Evolutionary conservation across 352 stramenopile species (phyloP).

Genomic region (Pythium insidiosum): DNA sequence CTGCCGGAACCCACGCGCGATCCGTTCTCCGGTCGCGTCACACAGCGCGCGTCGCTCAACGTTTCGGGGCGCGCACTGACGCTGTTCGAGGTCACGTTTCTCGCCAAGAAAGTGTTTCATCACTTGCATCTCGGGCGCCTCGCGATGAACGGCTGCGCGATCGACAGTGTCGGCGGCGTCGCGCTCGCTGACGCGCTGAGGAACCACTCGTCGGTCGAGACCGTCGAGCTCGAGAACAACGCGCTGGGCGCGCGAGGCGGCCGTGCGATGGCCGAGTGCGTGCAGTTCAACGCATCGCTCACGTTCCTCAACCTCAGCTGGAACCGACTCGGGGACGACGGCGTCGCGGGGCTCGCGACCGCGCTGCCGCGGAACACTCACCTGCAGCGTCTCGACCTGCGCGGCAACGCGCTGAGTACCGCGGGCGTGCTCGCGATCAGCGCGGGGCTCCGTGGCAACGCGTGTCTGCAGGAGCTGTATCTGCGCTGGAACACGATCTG

Average conservation of each 20-base stretch:
- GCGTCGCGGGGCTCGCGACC: constrained; percentile 28
- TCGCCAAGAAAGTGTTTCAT: constrained; percentile 63
- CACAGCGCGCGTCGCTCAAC: constrained; percentile 29
- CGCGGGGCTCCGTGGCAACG: constrained; percentile 36
- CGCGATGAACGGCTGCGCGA: constrained; percentile 46
- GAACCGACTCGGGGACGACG: constrained; percentile 61
- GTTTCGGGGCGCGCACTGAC: constrained; percentile 34
- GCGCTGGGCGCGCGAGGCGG: constrained; percentile 33
- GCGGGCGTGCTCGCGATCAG: constrained; percentile 45
- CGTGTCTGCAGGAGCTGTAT: constrained; percentile 52
- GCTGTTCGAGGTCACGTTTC: constrained; percentile 52
- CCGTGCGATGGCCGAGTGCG: constrained; percentile 43
- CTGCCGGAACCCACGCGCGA: constrained; percentile 14
- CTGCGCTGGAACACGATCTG: constrained; percentile 71
- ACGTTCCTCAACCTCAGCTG: constrained; percentile 72
- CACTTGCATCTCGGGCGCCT: constrained; percentile 52
- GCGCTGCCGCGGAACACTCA: constrained; percentile 39
- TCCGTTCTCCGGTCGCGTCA: constrained; percentile 4
- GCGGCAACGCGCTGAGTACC: constrained; percentile 51
- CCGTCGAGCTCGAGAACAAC: constrained; percentile 69
- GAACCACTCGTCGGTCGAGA: constrained; percentile 55
- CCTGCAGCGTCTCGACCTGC: constrained; percentile 50
- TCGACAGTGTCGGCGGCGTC: constrained; percentile 39
- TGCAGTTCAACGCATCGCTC: constrained; percentile 48
- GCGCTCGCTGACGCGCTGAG: constrained; percentile 52